phyloP scores from a whole-genome alignment of 345 rosid genomes.

The Eutrema japonicum region DNA sequence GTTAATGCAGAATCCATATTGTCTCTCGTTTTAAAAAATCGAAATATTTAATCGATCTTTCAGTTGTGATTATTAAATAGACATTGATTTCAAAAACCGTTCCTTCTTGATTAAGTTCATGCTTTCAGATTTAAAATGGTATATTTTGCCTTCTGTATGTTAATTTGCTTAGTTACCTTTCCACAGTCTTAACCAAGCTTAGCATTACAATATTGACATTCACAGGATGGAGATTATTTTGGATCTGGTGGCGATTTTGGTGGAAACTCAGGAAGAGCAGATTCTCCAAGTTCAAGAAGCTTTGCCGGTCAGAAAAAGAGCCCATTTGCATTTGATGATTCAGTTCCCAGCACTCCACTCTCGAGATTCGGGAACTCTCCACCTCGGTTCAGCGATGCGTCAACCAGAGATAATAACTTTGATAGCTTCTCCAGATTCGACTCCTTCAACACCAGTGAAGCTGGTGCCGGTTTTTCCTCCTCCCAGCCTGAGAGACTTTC shows the following conservation, averaged over 20 bases:
- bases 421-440: conserved; percentile 91
- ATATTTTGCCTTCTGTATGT: conserved; percentile 7
- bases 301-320: conserved; percentile 56
- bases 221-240: conserved; percentile 69
- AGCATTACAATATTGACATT: conserved; percentile 19
- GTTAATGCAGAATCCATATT: conserved; percentile 48
- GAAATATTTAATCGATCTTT: neutral
- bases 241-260: conserved; percentile 65
- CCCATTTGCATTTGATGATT: conserved; percentile 77
- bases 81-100: conserved; percentile 2
- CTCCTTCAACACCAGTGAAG: conserved; percentile 73
- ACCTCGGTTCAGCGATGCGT: conserved; percentile 77
- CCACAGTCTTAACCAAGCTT: conserved; percentile 16
- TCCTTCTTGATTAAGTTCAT: conserved; percentile 7
- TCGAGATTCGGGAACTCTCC: conserved; percentile 86
- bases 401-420: conserved; percentile 55
- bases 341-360: conserved; percentile 82
- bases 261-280: conserved; percentile 57
- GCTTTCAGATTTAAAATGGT: conserved; percentile 25
- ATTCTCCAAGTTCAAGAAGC: conserved; percentile 61
- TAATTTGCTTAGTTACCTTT: conserved; percentile 8
- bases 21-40: neutral
- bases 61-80: conserved; percentile 1
- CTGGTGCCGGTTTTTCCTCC: conserved; percentile 54
- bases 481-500: conserved; percentile 66